Evolutionary conservation across 768 basidiomycete species (phyloP).

Genomic region (Leccinum variicolor): DNA sequence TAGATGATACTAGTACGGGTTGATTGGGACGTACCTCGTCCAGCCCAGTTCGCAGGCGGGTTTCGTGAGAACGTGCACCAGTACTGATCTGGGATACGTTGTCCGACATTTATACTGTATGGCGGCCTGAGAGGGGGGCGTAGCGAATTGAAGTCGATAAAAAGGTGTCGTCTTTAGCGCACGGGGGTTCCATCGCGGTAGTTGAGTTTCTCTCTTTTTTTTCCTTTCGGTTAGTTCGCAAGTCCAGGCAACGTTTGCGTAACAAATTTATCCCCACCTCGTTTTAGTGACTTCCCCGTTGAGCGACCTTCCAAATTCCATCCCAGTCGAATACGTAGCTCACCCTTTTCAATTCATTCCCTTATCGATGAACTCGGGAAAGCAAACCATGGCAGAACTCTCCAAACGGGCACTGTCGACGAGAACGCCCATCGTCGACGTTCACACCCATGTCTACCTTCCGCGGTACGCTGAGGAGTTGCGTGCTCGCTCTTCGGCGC

Average conservation of each 20-base stretch:
- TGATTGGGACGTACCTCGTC: constrained; percentile 22
- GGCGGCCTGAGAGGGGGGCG: background rate
- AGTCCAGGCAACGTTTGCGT: constrained; percentile 8
- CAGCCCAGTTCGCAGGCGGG: constrained; percentile 21
- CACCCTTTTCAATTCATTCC: background rate
- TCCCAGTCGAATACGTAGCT: constrained; percentile 7
- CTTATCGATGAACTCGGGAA: constrained; percentile 31
- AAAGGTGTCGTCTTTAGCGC: background rate
- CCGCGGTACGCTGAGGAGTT: constrained; percentile 74
- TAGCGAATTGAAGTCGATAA: background rate
- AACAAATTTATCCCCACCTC: constrained; percentile 19
- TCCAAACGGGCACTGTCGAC: constrained; percentile 17
- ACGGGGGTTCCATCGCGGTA: constrained; percentile 7
- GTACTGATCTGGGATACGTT: background rate
- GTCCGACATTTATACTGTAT: constrained; percentile 4
- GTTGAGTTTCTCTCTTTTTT: background rate
- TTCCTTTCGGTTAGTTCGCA: constrained; percentile 12
- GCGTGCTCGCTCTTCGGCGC: constrained; percentile 58
- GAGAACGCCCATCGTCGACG: constrained; percentile 57
- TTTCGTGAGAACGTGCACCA: constrained; percentile 14
- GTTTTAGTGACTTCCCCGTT: background rate
- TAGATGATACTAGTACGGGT: background rate
- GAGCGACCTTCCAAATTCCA: constrained; percentile 13
- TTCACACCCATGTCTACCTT: constrained; percentile 86
- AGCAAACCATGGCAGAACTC: constrained; percentile 23